phyloP scores from a whole-genome alignment of 163 green algal genomes.

The Dunaliella salina region DNA sequence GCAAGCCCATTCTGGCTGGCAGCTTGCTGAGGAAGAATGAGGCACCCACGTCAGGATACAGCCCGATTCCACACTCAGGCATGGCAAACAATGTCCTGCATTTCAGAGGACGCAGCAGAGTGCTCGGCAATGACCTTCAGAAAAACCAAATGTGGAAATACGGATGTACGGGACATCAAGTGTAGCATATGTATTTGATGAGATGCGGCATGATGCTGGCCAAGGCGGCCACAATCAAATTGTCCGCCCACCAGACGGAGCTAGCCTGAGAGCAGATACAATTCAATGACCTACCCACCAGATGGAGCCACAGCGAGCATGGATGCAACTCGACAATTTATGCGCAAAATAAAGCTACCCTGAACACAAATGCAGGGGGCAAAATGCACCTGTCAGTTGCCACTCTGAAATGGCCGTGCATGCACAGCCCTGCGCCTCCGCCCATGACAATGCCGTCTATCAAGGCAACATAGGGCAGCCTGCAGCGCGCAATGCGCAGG shows the following conservation, averaged over 20 bases:
- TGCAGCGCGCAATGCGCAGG: constrained; percentile 58
- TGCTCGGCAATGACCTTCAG: too few species aligned
- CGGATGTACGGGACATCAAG: too few species aligned
- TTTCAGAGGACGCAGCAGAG: too few species aligned
- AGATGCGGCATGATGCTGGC: background rate
- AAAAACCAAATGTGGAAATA: too few species aligned
- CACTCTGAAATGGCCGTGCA: constrained; percentile 82
- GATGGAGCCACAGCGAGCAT: background rate
- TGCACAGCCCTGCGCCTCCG: constrained; percentile 80
- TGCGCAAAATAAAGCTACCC: background rate
- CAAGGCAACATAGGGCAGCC: constrained; percentile 73
- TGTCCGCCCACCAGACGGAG: background rate
- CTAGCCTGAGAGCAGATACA: background rate
- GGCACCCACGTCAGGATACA: constrained; percentile 90
- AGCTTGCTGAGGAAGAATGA: constrained; percentile 78
- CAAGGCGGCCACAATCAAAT: background rate
- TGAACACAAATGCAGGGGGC: background rate
- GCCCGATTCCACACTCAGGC: constrained; percentile 92
- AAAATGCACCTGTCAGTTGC: constrained; percentile 76
- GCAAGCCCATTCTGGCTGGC: constrained; percentile 71
- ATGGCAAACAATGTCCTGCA: constrained; percentile 89
- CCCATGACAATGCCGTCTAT: constrained; percentile 92
- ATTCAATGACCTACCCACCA: background rate
- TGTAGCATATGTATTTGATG: background rate
- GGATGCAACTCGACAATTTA: background rate